phyloP scores from a whole-genome alignment of 2,329 filamentous ascomycete species.

The Fusarium palustre region DNA sequence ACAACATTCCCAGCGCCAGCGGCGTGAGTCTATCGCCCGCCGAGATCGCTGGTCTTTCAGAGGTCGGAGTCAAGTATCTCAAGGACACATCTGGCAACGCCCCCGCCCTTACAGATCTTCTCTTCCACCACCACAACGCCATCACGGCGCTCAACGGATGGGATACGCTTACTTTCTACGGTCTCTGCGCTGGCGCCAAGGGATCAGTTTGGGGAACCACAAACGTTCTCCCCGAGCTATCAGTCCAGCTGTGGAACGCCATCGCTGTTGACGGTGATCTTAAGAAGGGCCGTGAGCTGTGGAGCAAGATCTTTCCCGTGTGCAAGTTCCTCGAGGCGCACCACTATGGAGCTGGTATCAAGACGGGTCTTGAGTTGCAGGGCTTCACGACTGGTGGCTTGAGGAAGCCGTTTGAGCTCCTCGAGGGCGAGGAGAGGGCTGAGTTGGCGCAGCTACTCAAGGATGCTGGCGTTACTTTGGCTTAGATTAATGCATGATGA shows the following conservation, averaged over 20 bases:
- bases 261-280: conserved; percentile 55
- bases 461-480: conserved; percentile 53
- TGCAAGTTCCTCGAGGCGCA: conserved; percentile 63
- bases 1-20: conserved; percentile 63
- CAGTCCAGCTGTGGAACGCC: conserved; percentile 60
- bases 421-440: conserved; percentile 44
- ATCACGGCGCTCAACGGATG: conserved; percentile 65
- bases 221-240: conserved; percentile 63
- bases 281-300: conserved; percentile 57
- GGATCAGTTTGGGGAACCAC: conserved; percentile 64
- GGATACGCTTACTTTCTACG: conserved; percentile 66
- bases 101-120: conserved; percentile 61
- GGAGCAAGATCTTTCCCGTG: conserved; percentile 62
- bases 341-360: conserved; percentile 61
- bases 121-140: conserved; percentile 55
- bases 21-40: conserved; percentile 56
- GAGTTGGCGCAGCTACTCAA: conserved; percentile 54
- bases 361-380: conserved; percentile 62
- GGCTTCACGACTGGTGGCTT: conserved; percentile 60
- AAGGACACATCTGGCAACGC: conserved; percentile 66
- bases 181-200: conserved; percentile 61
- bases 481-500: background rate
- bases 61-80: conserved; percentile 61
- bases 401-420: conserved; percentile 61
- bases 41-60: conserved; percentile 57